phyloP scores from a whole-genome alignment of 805 yeast genomes.

The Ogataea kodamae region DNA sequence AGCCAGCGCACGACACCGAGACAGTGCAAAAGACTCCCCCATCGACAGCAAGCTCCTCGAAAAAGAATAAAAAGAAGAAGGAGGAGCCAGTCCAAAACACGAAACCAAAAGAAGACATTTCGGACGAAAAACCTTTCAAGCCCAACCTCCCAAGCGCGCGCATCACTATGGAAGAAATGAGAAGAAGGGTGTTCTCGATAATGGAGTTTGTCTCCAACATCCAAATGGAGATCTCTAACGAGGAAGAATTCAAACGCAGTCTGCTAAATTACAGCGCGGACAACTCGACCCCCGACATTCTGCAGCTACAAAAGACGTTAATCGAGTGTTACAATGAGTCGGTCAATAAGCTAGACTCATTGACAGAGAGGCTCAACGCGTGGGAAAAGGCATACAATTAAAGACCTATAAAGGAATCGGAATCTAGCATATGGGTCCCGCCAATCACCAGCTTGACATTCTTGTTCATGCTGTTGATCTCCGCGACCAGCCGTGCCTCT shows the following conservation, averaged over 20 bases:
- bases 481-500: conserved; percentile 80
- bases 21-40: conserved; percentile 18
- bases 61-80: conserved; percentile 19
- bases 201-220: conserved; percentile 87
- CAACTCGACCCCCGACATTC: conserved; percentile 24
- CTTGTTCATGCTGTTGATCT: conserved; percentile 55
- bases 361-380: conserved; percentile 63
- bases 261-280: conserved; percentile 27
- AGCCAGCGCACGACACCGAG: conserved; percentile 17
- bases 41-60: conserved; percentile 21
- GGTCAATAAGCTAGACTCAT: conserved; percentile 61
- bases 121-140: conserved; percentile 66
- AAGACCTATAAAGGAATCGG: conserved; percentile 33
- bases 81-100: conserved; percentile 19
- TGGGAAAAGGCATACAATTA: conserved; percentile 75
- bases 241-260: conserved; percentile 52
- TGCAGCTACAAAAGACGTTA: conserved; percentile 35
- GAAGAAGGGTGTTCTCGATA: conserved; percentile 83
- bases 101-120: conserved; percentile 34
- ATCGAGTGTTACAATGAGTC: conserved; percentile 56
- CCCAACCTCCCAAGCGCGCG: conserved; percentile 82
- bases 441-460: conserved; percentile 75
- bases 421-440: conserved; percentile 59
- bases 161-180: conserved; percentile 76
- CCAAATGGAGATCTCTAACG: conserved; percentile 76